Base-by-base conservation (phyloP, 306 rosid genomes). In the Quercus bicolor region DNA sequence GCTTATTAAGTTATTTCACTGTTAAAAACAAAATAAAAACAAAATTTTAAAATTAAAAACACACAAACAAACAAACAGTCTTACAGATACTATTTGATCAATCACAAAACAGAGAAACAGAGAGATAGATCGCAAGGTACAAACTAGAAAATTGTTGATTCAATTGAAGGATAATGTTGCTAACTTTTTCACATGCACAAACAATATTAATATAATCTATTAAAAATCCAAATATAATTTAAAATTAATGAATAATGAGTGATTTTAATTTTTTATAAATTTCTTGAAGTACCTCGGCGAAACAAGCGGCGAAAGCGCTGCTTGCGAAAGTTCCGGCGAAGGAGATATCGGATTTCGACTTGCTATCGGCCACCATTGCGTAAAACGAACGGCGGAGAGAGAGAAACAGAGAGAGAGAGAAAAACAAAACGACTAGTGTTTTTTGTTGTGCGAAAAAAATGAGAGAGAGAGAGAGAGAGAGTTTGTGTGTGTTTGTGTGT, bases 261-360 rank as follows among this genome's bases (percentile, higher is more conserved):
- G 28, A 26, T 26, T 26, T 26, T 26, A 26, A 0, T 26, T 33
- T 33, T 33, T 33, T 33, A 33, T 33, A 40, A 29, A 12, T 10
- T 6, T 9, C 20, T 31, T 26, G 59, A 16, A 74, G 24, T 34
- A 92, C 97, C 95, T 92, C 97, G 0, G 97, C 97, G 51, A 87
- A 78, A 77, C 90, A 88, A 66, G 97, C 95, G 37, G 97, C 85
- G 75, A 92, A 92, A 77, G 95, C 95, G 74, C 97, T 88, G 74
- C 90, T 80, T 61, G 88, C 91, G 69, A 84, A 92, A 31, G 77
- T 86, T 74, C 92, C 92, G 28, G 90, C 95, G 34, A 92, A 86
- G 5, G 97, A 92, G 77, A 92, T 86, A 73, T 90, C 90, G 65
- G 93, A 84, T 60, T 88, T 92, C 73, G 87, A 54, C 60, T 77